A percentile compares a stretch with the other conserved stretches of the same genome.
Conservation (phyloP, 208 protist genomes). For the Wallacemonas rigidus region DNA sequence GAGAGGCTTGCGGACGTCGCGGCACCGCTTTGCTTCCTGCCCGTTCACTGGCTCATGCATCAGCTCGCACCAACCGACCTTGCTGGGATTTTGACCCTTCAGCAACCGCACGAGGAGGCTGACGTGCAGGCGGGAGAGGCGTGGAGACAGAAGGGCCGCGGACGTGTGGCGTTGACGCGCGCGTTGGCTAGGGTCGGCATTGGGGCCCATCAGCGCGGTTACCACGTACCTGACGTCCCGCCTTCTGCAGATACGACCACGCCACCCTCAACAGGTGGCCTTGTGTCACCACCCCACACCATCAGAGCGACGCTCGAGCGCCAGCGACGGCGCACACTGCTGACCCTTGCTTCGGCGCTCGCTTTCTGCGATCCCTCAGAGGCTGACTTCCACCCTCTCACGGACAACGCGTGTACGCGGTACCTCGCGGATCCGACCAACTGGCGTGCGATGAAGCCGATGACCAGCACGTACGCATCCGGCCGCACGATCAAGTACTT, state of each 20-base stretch:
- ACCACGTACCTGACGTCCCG: not conserved
- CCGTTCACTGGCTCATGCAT: slow-evolving; percentile 2
- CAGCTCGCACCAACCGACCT: not conserved
- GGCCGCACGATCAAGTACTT: slow-evolving; percentile 50
- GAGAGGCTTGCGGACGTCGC: not conserved
- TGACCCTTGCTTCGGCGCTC: not conserved
- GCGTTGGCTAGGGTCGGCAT: not conserved
- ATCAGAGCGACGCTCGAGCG: not conserved
- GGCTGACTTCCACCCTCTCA: slow-evolving; percentile 29
- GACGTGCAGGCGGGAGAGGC: not conserved
- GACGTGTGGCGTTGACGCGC: not conserved
- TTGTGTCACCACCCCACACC: too few relatives aligned
- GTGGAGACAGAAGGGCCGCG: not conserved
- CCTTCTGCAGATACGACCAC: not conserved
- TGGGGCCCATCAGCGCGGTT: not conserved
- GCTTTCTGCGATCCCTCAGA: slow-evolving; percentile 36
- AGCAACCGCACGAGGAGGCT: not conserved
- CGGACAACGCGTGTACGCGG: slow-evolving; percentile 33
- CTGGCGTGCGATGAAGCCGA: slow-evolving; percentile 43
- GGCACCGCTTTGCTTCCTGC: not conserved
- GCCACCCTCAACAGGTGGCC: not conserved
- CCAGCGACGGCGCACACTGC: not conserved
- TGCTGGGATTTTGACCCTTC: not conserved
- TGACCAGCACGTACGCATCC: slow-evolving; percentile 27
- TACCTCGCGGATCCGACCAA: slow-evolving; percentile 38